Evolutionary conservation across 2,329 filamentous ascomycete species (phyloP).

Genomic region (Aspergillus udagawae): DNA sequence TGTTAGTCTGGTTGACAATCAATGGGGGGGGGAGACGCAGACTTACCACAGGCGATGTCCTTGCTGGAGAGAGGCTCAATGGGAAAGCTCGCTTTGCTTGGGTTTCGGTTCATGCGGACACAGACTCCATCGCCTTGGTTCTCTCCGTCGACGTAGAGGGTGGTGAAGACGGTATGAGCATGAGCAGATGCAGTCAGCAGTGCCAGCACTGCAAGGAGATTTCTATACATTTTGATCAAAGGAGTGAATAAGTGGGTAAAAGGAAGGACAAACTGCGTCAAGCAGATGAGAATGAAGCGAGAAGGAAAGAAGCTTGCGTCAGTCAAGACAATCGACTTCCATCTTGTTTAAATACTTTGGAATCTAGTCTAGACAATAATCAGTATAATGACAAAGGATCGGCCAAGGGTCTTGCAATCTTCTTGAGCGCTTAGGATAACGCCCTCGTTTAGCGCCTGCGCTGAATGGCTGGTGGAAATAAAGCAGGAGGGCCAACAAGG

Average conservation of each 20-base stretch:
- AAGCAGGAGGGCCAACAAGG: neutral
- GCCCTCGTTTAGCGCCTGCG: neutral
- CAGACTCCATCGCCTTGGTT: conserved; percentile 69
- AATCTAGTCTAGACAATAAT: no score
- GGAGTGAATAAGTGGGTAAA: neutral
- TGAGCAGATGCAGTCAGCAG: neutral
- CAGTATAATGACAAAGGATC: no score
- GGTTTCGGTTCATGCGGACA: conserved; percentile 61
- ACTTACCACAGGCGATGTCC: conserved; percentile 68
- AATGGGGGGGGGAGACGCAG: no score
- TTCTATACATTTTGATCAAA: neutral
- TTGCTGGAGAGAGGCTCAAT: conserved; percentile 54
- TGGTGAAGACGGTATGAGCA: conserved; percentile 63
- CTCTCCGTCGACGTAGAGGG: conserved; percentile 57
- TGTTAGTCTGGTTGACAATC: neutral
- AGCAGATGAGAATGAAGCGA: neutral
- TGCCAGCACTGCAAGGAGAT: neutral
- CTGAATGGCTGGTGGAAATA: neutral
- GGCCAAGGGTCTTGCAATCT: neutral
- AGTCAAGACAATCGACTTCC: neutral
- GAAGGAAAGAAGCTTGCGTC: neutral
- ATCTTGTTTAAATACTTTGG: neutral
- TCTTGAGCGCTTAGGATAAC: neutral
- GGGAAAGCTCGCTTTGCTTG: conserved; percentile 53
- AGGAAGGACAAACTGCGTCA: neutral